Conservation (phyloP, 495 filamentous ascomycete species). For the Staphylotrichum longicolle region DNA sequence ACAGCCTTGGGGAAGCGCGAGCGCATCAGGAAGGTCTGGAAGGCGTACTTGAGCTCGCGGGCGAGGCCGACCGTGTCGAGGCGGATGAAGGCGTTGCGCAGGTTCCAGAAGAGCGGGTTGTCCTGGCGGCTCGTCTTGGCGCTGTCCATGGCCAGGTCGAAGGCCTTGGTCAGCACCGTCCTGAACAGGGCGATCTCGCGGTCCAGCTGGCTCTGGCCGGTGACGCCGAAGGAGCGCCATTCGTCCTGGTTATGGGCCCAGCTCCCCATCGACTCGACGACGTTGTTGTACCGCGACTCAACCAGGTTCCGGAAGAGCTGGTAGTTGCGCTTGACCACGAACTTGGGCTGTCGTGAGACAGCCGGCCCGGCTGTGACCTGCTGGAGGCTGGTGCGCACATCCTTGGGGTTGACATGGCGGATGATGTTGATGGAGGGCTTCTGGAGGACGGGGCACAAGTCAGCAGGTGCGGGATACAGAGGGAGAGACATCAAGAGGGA, state of each 20-base stretch:
- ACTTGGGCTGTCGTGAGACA: neutral
- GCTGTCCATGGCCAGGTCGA: slow-evolving; percentile 34
- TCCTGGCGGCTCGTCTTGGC: slow-evolving; percentile 33
- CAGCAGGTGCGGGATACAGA: neutral
- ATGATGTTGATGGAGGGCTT: neutral
- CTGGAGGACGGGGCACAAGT: neutral
- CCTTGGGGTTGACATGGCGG: neutral
- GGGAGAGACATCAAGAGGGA: neutral
- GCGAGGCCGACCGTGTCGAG: slow-evolving; percentile 48
- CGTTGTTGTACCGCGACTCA: slow-evolving; percentile 16
- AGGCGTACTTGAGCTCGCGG: slow-evolving; percentile 60
- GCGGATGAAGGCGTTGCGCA: slow-evolving; percentile 58
- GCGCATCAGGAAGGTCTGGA: slow-evolving; percentile 51
- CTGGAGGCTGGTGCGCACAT: slow-evolving; percentile 6
- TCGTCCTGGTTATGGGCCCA: slow-evolving; percentile 23
- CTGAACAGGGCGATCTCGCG: slow-evolving; percentile 39
- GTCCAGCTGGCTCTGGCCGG: slow-evolving; percentile 31
- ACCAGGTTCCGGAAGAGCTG: slow-evolving; percentile 33
- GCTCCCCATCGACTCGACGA: slow-evolving; percentile 21
- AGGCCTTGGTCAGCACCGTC: slow-evolving; percentile 35
- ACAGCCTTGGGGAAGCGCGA: slow-evolving; percentile 35
- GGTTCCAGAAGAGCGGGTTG: slow-evolving; percentile 52
- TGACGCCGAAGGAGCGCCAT: slow-evolving; percentile 37
- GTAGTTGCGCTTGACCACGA: slow-evolving; percentile 26
- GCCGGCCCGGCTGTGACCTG: neutral